These are phyloP conservation scores for Populus tomentosa DNA, from an alignment of 441 rosid species.

Conservation along the genomic window DNA sequence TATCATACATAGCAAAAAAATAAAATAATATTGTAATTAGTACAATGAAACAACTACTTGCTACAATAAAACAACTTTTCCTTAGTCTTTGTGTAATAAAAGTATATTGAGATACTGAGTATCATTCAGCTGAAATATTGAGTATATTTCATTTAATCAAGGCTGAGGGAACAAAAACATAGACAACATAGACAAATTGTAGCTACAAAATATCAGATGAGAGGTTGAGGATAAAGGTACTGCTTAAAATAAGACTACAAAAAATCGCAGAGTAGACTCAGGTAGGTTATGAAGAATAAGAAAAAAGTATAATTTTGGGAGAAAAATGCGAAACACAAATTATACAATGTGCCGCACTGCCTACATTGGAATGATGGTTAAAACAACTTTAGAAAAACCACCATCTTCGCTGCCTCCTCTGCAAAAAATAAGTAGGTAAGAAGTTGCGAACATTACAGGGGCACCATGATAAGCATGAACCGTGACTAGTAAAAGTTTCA, in stretches of 20 bases:
- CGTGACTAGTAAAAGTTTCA: not conserved
- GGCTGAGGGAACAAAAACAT: not conserved
- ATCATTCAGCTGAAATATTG: no score
- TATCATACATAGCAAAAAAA: no score
- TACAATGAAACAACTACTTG: no score
- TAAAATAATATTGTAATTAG: no score
- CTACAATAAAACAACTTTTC: no score
- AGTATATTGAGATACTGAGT: no score
- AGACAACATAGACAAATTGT: not conserved
- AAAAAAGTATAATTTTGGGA: not conserved
- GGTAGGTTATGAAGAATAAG: not conserved
- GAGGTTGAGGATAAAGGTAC: not conserved
- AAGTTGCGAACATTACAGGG: not conserved
- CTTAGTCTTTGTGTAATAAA: no score
- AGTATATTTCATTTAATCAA: not conserved
- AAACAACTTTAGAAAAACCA: constrained; percentile 49
- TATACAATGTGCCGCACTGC: not conserved
- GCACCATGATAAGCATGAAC: not conserved
- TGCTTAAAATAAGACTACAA: not conserved
- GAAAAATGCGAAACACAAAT: not conserved
- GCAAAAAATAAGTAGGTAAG: constrained; percentile 16
- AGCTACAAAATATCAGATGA: not conserved
- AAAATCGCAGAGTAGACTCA: not conserved
- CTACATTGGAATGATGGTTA: not conserved
- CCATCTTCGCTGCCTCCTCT: constrained; percentile 60